These are phyloP conservation scores for Toxicodendron radicans DNA, from an alignment of 345 rosid genomes.

Conservation along the genomic window DNA sequence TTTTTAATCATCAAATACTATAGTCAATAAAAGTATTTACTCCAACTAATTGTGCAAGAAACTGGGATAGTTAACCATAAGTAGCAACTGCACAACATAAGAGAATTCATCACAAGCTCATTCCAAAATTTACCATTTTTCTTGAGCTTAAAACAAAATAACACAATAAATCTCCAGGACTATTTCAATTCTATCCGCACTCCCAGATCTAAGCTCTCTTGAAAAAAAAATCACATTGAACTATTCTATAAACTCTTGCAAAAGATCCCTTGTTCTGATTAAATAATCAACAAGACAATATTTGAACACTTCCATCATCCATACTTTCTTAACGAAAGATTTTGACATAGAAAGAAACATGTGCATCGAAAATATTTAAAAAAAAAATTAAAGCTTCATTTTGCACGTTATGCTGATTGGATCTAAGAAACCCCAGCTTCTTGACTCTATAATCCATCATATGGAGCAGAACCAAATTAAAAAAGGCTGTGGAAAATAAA, in stretches of 20 bases:
- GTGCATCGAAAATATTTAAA: not conserved
- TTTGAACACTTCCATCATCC: not conserved
- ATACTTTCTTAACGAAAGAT: not conserved
- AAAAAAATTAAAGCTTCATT: not conserved
- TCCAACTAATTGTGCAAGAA: not conserved
- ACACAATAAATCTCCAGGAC: not conserved
- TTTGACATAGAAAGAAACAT: not conserved
- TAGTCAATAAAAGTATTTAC: not conserved
- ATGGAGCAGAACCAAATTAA: not conserved
- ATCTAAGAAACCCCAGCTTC: slow-evolving; percentile 1
- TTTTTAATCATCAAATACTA: not conserved
- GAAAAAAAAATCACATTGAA: not conserved
- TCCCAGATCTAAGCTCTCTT: not conserved
- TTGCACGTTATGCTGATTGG: not conserved
- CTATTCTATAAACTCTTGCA: not conserved
- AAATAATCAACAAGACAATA: not conserved
- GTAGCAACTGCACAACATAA: not conserved
- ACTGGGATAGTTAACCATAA: not conserved
- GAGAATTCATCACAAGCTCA: not conserved
- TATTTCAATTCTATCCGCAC: not conserved
- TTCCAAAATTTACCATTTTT: not conserved
- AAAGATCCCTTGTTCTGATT: not conserved
- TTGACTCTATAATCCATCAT: not conserved
- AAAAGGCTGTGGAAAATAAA: not conserved
- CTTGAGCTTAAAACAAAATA: not conserved